These are phyloP conservation scores for Ochetophila trinervis DNA, from an alignment of 306 rosid genomes.

Conservation along the genomic window DNA sequence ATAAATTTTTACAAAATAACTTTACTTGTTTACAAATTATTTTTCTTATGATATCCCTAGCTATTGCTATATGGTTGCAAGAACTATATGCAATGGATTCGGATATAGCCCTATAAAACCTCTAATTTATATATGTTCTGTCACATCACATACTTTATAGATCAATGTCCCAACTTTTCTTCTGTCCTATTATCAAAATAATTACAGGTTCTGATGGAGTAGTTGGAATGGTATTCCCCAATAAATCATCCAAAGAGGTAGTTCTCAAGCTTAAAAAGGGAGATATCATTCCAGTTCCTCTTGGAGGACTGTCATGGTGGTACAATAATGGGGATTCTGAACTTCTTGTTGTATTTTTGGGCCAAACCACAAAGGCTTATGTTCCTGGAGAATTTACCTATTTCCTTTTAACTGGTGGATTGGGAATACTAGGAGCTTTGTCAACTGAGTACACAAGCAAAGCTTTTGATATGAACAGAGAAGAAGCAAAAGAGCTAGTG, in stretches of 20 bases:
- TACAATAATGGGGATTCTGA: slow-evolving; percentile 52
- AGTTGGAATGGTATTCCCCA: slow-evolving; percentile 38
- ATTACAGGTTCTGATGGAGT: slow-evolving; percentile 45
- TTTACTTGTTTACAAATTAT: no score
- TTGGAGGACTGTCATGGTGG: slow-evolving; percentile 75
- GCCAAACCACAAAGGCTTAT: slow-evolving; percentile 41
- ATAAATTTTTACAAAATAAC: no score
- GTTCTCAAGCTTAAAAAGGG: slow-evolving; percentile 50
- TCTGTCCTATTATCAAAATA: neutral
- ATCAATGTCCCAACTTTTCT: no score
- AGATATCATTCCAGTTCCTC: slow-evolving; percentile 51
- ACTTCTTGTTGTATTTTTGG: slow-evolving; percentile 39
- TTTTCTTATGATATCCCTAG: no score
- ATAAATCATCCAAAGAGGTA: slow-evolving; percentile 29
- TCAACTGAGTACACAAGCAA: slow-evolving; percentile 37
- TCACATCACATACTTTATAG: no score
- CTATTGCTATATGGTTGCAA: no score
- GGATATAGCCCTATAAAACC: no score
- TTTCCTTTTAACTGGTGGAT: slow-evolving; percentile 42
- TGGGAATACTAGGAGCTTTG: slow-evolving; percentile 39
- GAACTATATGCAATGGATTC: no score
- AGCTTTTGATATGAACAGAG: slow-evolving; percentile 21
- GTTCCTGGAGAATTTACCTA: slow-evolving; percentile 47
- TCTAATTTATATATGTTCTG: no score
- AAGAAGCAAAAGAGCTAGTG: slow-evolving; percentile 35